These are phyloP conservation scores for Dendrocalamus sinicus DNA, from an alignment of 176 grass and related monocot species.

Conservation along the genomic window DNA sequence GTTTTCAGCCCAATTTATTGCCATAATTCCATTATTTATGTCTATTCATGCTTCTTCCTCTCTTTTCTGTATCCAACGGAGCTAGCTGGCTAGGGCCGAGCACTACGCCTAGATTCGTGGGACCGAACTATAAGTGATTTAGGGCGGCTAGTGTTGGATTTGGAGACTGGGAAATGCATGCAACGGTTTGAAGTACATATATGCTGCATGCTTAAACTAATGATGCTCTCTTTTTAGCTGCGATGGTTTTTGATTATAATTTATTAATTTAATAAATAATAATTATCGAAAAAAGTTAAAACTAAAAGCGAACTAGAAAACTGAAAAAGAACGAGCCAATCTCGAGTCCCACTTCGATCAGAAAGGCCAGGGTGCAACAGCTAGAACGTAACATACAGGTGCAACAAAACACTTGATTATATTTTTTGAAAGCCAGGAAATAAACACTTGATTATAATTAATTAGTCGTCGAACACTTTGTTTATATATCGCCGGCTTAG, in stretches of 20 bases:
- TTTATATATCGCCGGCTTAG: neutral
- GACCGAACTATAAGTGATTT: neutral
- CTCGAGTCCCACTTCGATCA: constrained; percentile 36
- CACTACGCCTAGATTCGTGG: neutral
- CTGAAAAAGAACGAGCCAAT: too few species aligned
- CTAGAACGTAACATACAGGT: neutral
- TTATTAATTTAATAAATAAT: too few species aligned
- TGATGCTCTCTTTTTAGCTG: too few species aligned
- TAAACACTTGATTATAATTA: too few species aligned
- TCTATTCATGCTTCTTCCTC: neutral
- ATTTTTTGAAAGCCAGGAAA: too few species aligned
- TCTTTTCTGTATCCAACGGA: neutral
- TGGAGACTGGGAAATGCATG: neutral
- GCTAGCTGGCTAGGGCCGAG: neutral
- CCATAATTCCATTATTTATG: neutral
- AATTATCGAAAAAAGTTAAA: too few species aligned
- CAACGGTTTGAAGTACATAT: constrained; percentile 1
- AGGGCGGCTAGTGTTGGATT: constrained; percentile 30
- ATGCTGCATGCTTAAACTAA: neutral
- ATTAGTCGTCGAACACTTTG: neutral
- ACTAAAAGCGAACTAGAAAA: too few species aligned
- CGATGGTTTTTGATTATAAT: too few species aligned
- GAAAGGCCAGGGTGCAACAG: neutral
- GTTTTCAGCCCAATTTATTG: too few species aligned
- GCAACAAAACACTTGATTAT: neutral